A percentile compares a stretch with the other conserved stretches of the same genome.
These are phyloP conservation scores for Hygrocybe punicea DNA, from an alignment of 768 basidiomycete species.

Conservation along the genomic window DNA sequence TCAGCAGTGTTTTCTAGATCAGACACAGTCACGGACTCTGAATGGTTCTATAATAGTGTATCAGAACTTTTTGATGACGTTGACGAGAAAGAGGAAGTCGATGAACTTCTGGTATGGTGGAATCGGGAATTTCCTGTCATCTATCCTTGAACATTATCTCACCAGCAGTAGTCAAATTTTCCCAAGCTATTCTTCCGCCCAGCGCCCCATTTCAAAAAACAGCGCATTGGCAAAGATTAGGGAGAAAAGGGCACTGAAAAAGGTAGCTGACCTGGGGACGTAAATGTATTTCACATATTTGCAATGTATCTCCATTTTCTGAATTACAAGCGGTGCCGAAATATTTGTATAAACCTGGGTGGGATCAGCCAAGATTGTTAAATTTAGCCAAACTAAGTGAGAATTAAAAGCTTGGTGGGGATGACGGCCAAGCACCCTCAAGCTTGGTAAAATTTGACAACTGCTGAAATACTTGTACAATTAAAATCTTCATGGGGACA, in stretches of 20 bases:
- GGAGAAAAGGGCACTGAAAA: neutral
- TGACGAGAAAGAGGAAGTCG: conserved; percentile 17
- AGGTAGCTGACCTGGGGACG: neutral
- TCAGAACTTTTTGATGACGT: conserved; percentile 16
- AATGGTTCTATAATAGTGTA: conserved; percentile 16
- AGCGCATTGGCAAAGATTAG: neutral
- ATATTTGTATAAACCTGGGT: too few species aligned
- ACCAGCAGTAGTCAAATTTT: neutral
- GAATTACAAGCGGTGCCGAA: too few species aligned
- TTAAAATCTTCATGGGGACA: too few species aligned
- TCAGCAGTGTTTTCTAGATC: conserved; percentile 17
- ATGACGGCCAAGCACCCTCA: too few species aligned
- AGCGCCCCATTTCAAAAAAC: neutral
- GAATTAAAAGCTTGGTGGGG: too few species aligned
- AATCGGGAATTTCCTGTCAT: conserved; percentile 10
- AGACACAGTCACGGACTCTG: conserved; percentile 19
- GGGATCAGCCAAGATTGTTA: too few species aligned
- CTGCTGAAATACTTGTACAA: too few species aligned
- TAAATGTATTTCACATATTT: too few species aligned
- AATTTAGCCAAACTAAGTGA: too few species aligned
- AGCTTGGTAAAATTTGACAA: too few species aligned
- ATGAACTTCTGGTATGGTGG: conserved; percentile 17
- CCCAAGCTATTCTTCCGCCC: neutral
- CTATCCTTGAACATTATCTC: neutral
- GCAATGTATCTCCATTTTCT: too few species aligned